Percentiles rank a stretch among this genome's conserved stretches.
Evolutionary conservation across 345 rosid species (phyloP).

Genomic region (Arabis hirsuta): DNA sequence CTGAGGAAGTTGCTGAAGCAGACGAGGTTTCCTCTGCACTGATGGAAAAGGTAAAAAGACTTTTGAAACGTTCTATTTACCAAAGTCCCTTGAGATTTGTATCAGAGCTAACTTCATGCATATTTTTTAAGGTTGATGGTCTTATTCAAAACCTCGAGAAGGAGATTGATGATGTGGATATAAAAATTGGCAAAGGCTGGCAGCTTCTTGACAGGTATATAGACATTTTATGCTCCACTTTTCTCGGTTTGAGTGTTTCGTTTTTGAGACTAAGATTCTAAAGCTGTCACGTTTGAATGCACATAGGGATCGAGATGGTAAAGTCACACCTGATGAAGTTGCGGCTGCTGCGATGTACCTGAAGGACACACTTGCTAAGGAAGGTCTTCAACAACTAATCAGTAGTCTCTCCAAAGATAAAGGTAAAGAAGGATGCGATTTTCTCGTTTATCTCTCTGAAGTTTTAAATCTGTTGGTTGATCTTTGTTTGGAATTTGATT

Average conservation of each 20-base stretch:
- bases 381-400: slow-evolving; percentile 77
- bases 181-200: slow-evolving; percentile 79
- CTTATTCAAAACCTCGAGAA: slow-evolving; percentile 89
- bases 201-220: slow-evolving; percentile 76
- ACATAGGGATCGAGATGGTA: slow-evolving; percentile 81
- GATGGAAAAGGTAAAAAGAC: slow-evolving; percentile 61
- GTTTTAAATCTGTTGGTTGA: slow-evolving; percentile 3
- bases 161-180: slow-evolving; percentile 87
- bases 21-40: slow-evolving; percentile 82
- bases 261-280: slow-evolving; percentile 18
- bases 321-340: slow-evolving; percentile 87
- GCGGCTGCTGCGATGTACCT: slow-evolving; percentile 82
- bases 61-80: not conserved
- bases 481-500: slow-evolving; percentile 11
- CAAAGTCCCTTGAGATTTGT: slow-evolving; percentile 9
- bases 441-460: slow-evolving; percentile 13
- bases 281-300: slow-evolving; percentile 7
- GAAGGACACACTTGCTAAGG: slow-evolving; percentile 72
- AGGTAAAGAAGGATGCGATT: slow-evolving; percentile 50
- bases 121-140: slow-evolving; percentile 64
- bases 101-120: slow-evolving; percentile 24
- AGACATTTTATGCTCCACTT: not conserved
- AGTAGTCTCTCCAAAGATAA: slow-evolving; percentile 76
- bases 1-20: slow-evolving; percentile 55
- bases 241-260: not conserved